phyloP scores from a whole-genome alignment of 2,329 filamentous ascomycete species.

The Epichloe sylvatica region DNA sequence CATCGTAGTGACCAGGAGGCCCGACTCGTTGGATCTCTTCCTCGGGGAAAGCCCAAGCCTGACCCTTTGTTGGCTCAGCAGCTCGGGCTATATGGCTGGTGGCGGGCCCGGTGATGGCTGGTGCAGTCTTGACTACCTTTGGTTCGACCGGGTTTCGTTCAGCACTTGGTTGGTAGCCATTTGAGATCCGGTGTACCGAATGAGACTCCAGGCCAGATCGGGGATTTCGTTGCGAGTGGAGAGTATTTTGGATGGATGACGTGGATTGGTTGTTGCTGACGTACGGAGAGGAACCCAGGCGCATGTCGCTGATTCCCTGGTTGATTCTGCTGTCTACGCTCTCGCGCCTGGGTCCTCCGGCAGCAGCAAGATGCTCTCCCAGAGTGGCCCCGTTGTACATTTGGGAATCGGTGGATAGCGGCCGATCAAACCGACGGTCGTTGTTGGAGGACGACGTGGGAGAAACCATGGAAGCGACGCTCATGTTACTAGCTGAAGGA shows the following conservation, averaged over 20 bases:
- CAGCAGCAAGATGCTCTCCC: constrained; percentile 23
- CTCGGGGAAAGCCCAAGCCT: constrained; percentile 73
- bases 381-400: constrained; percentile 16
- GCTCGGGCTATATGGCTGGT: constrained; percentile 53
- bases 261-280: constrained; percentile 65
- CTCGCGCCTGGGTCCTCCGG: constrained; percentile 45
- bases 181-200: constrained; percentile 46
- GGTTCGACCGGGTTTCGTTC: constrained; percentile 40
- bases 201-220: constrained; percentile 37
- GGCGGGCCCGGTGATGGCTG: constrained; percentile 60
- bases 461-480: constrained; percentile 51
- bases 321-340: constrained; percentile 72
- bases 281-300: constrained; percentile 54
- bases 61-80: constrained; percentile 67
- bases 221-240: constrained; percentile 53
- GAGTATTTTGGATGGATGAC: constrained; percentile 56
- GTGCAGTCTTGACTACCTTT: constrained; percentile 50
- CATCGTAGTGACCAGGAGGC: constrained; percentile 33
- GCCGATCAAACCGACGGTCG: constrained; percentile 29
- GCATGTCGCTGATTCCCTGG: constrained; percentile 54
- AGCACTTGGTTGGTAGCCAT: constrained; percentile 47
- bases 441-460: constrained; percentile 38
- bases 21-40: constrained; percentile 43
- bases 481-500: constrained; percentile 46
- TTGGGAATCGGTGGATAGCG: constrained; percentile 23